phyloP scores from a whole-genome alignment of 768 basidiomycete species.

The Asterophora parasitica region DNA sequence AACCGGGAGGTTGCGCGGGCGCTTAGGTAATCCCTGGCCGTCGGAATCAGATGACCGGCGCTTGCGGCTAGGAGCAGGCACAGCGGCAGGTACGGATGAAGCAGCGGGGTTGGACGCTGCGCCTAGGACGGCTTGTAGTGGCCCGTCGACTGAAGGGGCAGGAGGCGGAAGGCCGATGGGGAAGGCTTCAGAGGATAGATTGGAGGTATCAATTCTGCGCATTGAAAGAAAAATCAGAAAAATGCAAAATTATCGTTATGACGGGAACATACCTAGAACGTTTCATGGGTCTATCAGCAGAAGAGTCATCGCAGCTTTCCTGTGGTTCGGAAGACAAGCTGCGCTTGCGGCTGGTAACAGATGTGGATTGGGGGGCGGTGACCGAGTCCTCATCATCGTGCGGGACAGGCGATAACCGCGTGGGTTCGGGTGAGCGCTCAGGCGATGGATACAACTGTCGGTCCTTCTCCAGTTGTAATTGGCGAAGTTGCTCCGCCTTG shows the following conservation, averaged over 20 bases:
- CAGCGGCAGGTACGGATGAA: background rate
- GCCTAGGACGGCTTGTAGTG: background rate
- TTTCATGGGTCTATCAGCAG: constrained; percentile 9
- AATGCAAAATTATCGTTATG: background rate
- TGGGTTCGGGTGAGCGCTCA: constrained; percentile 6
- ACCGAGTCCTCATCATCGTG: background rate
- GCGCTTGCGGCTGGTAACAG: constrained; percentile 13
- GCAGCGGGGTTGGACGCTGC: background rate
- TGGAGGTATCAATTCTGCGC: background rate
- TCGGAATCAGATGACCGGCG: constrained; percentile 33
- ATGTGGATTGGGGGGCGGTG: background rate
- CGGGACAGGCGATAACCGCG: background rate
- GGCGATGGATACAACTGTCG: constrained; percentile 18
- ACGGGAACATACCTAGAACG: constrained; percentile 13
- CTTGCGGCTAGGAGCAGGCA: constrained; percentile 24
- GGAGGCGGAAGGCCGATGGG: background rate
- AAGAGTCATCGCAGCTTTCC: background rate
- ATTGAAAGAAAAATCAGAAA: background rate
- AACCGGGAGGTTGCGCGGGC: constrained; percentile 16
- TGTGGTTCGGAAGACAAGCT: background rate
- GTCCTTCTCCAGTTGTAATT: constrained; percentile 1
- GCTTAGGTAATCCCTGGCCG: constrained; percentile 19
- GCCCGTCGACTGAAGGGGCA: background rate
- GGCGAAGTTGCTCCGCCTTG: constrained; percentile 6
- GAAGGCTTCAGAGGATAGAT: background rate